These are phyloP conservation scores for Saccharomycopsis schoenii DNA, from an alignment of 805 yeast species.

Conservation along the genomic window DNA sequence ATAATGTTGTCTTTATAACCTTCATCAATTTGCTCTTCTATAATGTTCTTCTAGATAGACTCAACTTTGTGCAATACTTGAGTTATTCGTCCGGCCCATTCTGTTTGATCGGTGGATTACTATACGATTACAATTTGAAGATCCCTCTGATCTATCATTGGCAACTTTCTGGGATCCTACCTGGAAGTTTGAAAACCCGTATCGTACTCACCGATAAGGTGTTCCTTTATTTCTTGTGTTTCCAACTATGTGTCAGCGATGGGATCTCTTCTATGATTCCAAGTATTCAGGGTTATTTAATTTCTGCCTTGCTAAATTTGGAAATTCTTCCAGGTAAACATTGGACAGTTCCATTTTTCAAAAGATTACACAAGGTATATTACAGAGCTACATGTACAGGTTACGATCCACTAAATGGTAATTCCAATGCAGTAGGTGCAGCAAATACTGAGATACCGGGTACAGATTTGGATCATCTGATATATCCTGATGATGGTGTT, in stretches of 20 bases:
- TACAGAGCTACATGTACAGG: constrained; percentile 3
- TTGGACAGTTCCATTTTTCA: constrained; percentile 26
- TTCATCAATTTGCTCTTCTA: constrained; percentile 4
- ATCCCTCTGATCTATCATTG: constrained; percentile 30
- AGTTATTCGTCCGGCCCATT: constrained; percentile 23
- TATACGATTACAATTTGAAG: constrained; percentile 24
- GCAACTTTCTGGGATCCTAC: constrained; percentile 21
- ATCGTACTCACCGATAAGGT: constrained; percentile 22
- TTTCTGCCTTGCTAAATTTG: constrained; percentile 24
- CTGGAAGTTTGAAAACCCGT: constrained; percentile 4
- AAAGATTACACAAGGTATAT: constrained; percentile 4
- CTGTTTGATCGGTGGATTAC: constrained; percentile 25
- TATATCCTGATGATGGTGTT: neutral
- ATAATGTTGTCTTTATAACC: constrained; percentile 1
- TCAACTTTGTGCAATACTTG: constrained; percentile 12
- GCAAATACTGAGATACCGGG: neutral
- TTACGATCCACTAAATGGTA: neutral
- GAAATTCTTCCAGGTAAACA: constrained; percentile 27
- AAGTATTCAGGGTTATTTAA: constrained; percentile 26
- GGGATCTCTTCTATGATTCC: constrained; percentile 22
- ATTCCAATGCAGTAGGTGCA: neutral
- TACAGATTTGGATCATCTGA: neutral
- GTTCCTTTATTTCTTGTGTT: constrained; percentile 25
- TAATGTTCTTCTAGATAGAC: constrained; percentile 5
- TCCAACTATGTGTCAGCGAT: constrained; percentile 24